phyloP scores from a whole-genome alignment of 1,139 yeast genomes.

The Pichia sp. region DNA sequence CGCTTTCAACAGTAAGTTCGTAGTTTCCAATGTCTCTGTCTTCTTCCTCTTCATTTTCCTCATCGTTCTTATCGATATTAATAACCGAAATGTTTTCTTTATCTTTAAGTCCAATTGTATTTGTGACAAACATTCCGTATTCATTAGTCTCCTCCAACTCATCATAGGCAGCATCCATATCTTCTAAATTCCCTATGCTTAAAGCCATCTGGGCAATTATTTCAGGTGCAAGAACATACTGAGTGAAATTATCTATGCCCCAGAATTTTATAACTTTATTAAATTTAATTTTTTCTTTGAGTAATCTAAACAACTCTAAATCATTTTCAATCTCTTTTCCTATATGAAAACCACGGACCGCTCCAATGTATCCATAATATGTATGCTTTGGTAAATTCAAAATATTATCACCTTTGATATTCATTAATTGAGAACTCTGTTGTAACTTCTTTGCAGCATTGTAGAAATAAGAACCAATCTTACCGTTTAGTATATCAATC shows the following conservation, averaged over 20 bases:
- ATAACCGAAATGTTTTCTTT: neutral
- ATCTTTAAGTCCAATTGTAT: slow-evolving; percentile 1
- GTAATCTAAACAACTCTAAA: slow-evolving; percentile 32
- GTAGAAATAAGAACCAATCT: slow-evolving; percentile 43
- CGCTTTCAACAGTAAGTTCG: too few species aligned
- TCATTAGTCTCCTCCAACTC: slow-evolving; percentile 46
- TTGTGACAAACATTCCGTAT: slow-evolving; percentile 38
- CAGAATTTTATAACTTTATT: slow-evolving; percentile 51
- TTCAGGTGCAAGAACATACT: slow-evolving; percentile 61
- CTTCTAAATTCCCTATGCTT: slow-evolving; percentile 38
- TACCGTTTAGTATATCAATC: slow-evolving; percentile 41
- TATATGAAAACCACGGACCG: slow-evolving; percentile 42
- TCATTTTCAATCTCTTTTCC: slow-evolving; percentile 36
- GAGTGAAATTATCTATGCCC: slow-evolving; percentile 50
- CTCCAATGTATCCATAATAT: slow-evolving; percentile 59
- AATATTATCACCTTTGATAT: slow-evolving; percentile 45
- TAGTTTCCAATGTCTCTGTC: too few species aligned
- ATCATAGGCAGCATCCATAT: slow-evolving; percentile 39
- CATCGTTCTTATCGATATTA: neutral
- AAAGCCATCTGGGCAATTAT: slow-evolving; percentile 46
- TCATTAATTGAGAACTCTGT: slow-evolving; percentile 35
- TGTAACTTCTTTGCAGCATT: slow-evolving; percentile 40
- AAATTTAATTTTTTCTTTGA: slow-evolving; percentile 27
- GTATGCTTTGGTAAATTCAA: slow-evolving; percentile 40
- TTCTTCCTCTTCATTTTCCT: neutral